Evolutionary conservation across 371 early-diverging fungal species (phyloP).

Genomic region (Zychaea mexicana): DNA sequence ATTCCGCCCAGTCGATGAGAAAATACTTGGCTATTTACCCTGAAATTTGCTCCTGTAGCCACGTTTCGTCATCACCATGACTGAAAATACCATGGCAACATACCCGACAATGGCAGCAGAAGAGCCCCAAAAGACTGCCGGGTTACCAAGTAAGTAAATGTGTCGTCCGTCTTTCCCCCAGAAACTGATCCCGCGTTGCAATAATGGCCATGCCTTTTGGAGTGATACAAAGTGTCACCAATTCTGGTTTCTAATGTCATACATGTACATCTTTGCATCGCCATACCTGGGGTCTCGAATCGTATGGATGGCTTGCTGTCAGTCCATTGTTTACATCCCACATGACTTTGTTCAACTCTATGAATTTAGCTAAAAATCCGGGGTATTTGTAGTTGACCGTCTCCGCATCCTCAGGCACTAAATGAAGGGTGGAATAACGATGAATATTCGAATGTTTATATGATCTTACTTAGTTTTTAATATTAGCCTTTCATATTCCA

Average conservation of each 20-base stretch:
- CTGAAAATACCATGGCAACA: conserved; percentile 11
- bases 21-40: not conserved
- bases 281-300: conserved; percentile 73
- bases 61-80: not conserved
- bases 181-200: conserved; percentile 91
- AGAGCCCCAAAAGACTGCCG: conserved; percentile 89
- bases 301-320: conserved; percentile 91
- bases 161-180: conserved; percentile 82
- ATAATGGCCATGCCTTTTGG: conserved; percentile 76
- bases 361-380: conserved; percentile 81
- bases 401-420: conserved; percentile 39
- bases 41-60: conserved; percentile 1
- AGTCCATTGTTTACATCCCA: conserved; percentile 87
- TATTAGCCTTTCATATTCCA: too few relatives aligned
- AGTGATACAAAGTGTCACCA: not conserved
- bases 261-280: conserved; percentile 19
- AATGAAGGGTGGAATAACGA: not conserved
- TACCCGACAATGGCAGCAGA: conserved; percentile 66
- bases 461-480: not conserved
- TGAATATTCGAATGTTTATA: not conserved
- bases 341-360: conserved; percentile 89
- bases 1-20: not conserved
- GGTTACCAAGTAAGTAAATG: conserved; percentile 97
- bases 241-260: not conserved
- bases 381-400: conserved; percentile 56